phyloP scores from a whole-genome alignment of 257 asterid genomes.

The Solanum chilense region DNA sequence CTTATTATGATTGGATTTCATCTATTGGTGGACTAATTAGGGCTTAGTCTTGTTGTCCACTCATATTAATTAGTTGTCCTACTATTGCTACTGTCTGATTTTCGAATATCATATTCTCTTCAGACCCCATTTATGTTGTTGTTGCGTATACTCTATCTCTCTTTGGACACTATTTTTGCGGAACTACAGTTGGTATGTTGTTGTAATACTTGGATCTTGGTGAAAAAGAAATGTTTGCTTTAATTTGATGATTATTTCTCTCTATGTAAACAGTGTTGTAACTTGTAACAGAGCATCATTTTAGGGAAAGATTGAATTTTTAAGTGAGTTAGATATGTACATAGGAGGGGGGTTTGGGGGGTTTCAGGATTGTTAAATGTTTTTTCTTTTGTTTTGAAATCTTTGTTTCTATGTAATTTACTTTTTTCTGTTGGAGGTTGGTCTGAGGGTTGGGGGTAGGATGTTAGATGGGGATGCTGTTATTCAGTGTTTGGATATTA shows the following conservation, averaged over 20 bases:
- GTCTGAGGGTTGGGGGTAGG: not conserved
- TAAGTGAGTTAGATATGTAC: not conserved
- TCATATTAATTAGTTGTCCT: not conserved
- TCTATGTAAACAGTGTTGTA: too few relatives aligned
- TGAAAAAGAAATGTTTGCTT: not conserved
- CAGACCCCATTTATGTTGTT: not conserved
- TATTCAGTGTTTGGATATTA: not conserved
- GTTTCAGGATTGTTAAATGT: not conserved
- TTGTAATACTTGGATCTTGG: not conserved
- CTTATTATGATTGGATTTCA: not conserved
- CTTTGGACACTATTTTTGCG: too few relatives aligned
- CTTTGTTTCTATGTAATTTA: not conserved
- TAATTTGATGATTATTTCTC: not conserved
- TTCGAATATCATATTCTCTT: not conserved
- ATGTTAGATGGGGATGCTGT: not conserved
- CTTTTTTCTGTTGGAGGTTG: not conserved
- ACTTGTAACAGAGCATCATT: not conserved
- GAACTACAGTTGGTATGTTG: too few relatives aligned
- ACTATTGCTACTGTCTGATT: not conserved
- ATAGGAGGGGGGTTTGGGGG: not conserved
- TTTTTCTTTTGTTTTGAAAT: not conserved
- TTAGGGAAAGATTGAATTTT: not conserved
- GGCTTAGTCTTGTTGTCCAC: not conserved
- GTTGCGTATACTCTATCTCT: too few relatives aligned
- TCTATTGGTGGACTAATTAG: not conserved